Evolutionary conservation across 2,329 filamentous ascomycete species (phyloP), one percentile per base, ranked within the genome.

Genomic region (Talaromyces atroroseus): DNA sequence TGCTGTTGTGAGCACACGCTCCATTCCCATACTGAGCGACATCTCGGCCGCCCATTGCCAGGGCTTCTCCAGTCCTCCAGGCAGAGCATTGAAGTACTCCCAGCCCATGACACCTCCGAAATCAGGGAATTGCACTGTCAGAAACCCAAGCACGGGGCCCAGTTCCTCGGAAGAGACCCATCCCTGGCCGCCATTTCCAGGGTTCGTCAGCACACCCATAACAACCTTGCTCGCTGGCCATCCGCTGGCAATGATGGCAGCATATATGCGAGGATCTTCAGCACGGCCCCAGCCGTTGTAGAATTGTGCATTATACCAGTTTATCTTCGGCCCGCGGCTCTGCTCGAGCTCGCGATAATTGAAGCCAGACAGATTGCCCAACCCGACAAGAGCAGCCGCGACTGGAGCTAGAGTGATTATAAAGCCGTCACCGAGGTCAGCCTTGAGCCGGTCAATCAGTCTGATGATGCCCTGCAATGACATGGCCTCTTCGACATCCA

Each of bases 101-200:
- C 92, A 96, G 2, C 90, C 90, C 85, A 94, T 94, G 6, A 96
- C 85, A 0, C 92, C 92, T 0, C 91, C 92, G 69, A 96, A 94
- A 1, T 76, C 75, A 1, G 82, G 81, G 64, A 89, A 89, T 58
- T 78, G 78, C 36, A 81, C 75, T 36, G 80, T 74, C 61, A 91
- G 67, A 42, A 77, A 67, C 29, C 78, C 77, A 46, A 90, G 68
- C 20, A 87, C 82, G 18, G 76, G 74, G 11, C 78, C 77, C 23
- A 89, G 72, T 14, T 78, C 69, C 47, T 81, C 78, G 57, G 83
- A 80, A 1, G 81, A 77, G 1, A 92, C 83, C 68, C 78, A 88
- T 57, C 75, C 89, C 70, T 67, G 78, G 3, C 71, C 72, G 8
- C 90, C 90, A 63, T 95, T 92, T 0, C 76, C 79, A 0, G 88